Conservation (phyloP, 352 stramenopile genomes). For the Pythium aristosporum region DNA sequence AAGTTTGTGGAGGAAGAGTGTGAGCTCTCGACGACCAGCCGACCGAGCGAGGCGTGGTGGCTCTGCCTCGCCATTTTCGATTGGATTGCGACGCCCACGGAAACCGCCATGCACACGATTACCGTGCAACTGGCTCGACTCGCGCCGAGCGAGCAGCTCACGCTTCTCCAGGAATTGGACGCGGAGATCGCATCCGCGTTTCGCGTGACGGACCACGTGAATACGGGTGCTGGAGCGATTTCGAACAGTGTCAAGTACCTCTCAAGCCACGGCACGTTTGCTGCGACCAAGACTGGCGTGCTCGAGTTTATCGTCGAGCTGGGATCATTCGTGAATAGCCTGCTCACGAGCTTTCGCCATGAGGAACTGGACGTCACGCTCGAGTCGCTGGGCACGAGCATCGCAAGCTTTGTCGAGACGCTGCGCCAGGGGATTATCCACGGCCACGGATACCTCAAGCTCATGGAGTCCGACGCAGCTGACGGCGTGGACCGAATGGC, state of each 20-base stretch:
- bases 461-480: not conserved
- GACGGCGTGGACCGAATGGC: not conserved
- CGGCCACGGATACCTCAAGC: not conserved
- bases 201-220: constrained; percentile 18
- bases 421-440: constrained; percentile 21
- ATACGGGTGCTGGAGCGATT: not conserved
- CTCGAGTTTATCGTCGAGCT: constrained; percentile 46
- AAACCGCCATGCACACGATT: constrained; percentile 38
- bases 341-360: constrained; percentile 27
- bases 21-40: constrained; percentile 4
- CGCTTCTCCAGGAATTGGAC: constrained; percentile 30
- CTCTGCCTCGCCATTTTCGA: constrained; percentile 51
- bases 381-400: constrained; percentile 32
- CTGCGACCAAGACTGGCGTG: constrained; percentile 26
- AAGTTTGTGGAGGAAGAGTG: constrained; percentile 40
- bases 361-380: constrained; percentile 32
- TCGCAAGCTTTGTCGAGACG: constrained; percentile 38
- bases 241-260: constrained; percentile 5
- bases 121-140: constrained; percentile 25
- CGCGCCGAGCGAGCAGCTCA: constrained; percentile 16
- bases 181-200: constrained; percentile 36
- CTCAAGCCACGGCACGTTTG: not conserved
- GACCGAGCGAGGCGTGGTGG: constrained; percentile 54
- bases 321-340: constrained; percentile 37
- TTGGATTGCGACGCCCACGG: constrained; percentile 43